Base-by-base conservation (phyloP, 805 yeast species). In the Candida maesae region DNA sequence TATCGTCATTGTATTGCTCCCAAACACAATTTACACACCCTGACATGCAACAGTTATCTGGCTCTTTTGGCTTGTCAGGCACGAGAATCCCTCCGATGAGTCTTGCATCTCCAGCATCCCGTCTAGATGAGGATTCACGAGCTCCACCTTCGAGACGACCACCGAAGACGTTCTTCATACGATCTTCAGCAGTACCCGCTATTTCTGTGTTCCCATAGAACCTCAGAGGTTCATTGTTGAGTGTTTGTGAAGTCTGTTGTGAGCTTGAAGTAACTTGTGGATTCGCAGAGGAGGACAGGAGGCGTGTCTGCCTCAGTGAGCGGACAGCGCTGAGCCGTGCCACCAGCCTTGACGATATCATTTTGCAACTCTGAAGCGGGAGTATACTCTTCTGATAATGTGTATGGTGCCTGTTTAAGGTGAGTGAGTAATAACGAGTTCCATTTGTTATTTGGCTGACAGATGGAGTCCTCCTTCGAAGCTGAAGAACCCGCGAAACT, bases 1-100 rank as follows among this genome's bases (percentile, higher is more conserved):
- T 55, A 59, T 93, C 98, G 39, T 91, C 97, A 50, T 84, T 81
- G 59, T 78, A 91, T 40, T 86, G 66, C 53, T 90, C 96, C 98
- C 98, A 93, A 2, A 91, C 98, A 62, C 99, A 91, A 63, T 91
- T 89, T 23, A 87, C 80, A 62, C 99, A 91, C 1, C 99, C 99
- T 43, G 93, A 81, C 95, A 89, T 89, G 63, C 99, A 91, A 61
- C 99, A 91, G 61, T 91, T 89, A 52, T 90, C 95, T 2, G 98
- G 98, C 52, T 87, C 96, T 5, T 65, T 68, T 0, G 99, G 98
- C 57, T 73, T 75, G n/a, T 75, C 78, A 3, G 96, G 96, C 0
- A 91, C 95, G 7, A 58, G 60, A 0, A 93, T 68, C 0, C 97
- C 97, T 0, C 74, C 81, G 23, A 67, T 60, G 11, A 39, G 14